Conservation (phyloP, 1,284 basidiomycete species). For the Tranzscheliella williamsii region DNA sequence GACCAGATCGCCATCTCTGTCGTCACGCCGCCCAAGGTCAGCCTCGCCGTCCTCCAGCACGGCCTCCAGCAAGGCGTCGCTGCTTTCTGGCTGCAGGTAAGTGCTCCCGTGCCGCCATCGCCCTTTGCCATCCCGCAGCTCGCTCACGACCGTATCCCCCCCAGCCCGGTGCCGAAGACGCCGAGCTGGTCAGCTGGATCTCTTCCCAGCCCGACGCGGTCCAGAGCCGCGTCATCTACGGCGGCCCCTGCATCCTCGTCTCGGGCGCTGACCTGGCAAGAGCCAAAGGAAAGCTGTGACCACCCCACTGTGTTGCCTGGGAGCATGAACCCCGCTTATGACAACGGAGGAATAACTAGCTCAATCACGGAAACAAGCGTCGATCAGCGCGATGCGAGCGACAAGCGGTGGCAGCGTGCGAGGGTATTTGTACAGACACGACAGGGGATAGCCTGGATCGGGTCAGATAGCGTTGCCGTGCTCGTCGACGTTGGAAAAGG, state of each 20-base stretch:
- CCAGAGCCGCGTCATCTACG: slow-evolving; percentile 49
- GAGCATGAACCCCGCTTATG: no score
- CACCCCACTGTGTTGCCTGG: no score
- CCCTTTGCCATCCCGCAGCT: no score
- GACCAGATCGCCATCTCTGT: slow-evolving; percentile 49
- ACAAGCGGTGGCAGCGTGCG: no score
- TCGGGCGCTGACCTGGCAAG: slow-evolving; percentile 49
- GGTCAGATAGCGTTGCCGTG: slow-evolving; percentile 15
- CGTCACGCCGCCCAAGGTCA: slow-evolving; percentile 54
- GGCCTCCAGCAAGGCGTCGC: slow-evolving; percentile 35
- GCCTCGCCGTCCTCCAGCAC: slow-evolving; percentile 42
- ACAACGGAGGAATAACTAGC: no score
- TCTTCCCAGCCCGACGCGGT: slow-evolving; percentile 33
- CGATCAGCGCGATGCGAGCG: no score
- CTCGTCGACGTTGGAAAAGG: slow-evolving; percentile 39
- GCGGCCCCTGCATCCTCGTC: slow-evolving; percentile 57
- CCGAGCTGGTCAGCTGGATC: slow-evolving; percentile 47
- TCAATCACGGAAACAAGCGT: no score
- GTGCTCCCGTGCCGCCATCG: no score
- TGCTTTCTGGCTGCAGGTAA: slow-evolving; percentile 52
- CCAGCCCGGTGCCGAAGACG: slow-evolving; percentile 52
- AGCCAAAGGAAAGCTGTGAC: slow-evolving; percentile 49
- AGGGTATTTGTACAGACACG: no score
- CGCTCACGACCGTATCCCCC: no score
- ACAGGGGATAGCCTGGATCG: not conserved